Evolutionary conservation across 2,329 filamentous ascomycete genomes (phyloP).

Genomic region (Drechslerella coelobrocha): DNA sequence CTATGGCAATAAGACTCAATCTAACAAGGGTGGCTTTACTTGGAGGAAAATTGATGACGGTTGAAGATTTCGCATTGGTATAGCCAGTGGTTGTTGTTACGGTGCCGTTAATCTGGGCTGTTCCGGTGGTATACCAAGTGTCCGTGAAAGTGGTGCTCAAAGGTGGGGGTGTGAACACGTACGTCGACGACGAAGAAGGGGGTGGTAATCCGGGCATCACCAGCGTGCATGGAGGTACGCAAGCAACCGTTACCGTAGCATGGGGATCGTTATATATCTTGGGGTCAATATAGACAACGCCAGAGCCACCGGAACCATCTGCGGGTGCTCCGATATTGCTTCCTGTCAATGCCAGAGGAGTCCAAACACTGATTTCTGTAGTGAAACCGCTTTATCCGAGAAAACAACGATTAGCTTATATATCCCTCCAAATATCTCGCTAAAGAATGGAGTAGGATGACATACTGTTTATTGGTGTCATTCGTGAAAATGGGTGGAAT

Average conservation of each 20-base stretch:
- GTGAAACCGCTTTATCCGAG: neutral
- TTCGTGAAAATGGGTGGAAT: neutral
- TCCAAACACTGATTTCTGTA: slow-evolving; percentile 1
- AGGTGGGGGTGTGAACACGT: neutral
- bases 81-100: too few relatives aligned
- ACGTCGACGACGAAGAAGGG: neutral
- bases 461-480: neutral
- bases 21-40: too few relatives aligned
- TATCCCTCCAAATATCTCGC: too few relatives aligned
- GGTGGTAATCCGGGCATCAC: neutral
- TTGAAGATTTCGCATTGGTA: too few relatives aligned
- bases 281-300: neutral
- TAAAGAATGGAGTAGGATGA: too few relatives aligned
- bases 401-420: neutral
- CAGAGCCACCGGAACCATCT: neutral
- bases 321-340: neutral
- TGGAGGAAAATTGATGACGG: too few relatives aligned
- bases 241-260: neutral
- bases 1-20: too few relatives aligned
- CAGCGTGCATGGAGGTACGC: neutral
- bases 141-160: neutral
- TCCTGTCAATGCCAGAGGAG: neutral
- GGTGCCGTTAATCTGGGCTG: neutral
- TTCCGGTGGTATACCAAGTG: neutral
- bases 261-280: neutral